Conservation (phyloP, 345 rosid species). For the Pseudoturritis turrita region DNA sequence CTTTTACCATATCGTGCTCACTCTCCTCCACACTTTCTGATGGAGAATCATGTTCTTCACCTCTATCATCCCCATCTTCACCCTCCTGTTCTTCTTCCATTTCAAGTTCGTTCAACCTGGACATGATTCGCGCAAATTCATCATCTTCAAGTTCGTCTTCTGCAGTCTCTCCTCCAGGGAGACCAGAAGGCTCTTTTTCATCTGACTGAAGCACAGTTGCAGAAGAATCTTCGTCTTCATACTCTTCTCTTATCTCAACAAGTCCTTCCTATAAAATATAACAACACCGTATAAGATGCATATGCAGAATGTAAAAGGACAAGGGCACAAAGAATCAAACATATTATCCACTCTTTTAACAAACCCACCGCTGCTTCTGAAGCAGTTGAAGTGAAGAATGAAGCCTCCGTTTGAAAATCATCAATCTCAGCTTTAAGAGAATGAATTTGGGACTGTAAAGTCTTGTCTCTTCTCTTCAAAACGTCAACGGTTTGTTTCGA, state of each 20-base stretch:
- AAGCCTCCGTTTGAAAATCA: slow-evolving; percentile 76
- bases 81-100: slow-evolving; percentile 78
- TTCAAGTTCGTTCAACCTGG: slow-evolving; percentile 91
- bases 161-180: slow-evolving; percentile 22
- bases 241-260: slow-evolving; percentile 88
- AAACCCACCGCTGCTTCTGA: slow-evolving; percentile 70
- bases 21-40: slow-evolving; percentile 17
- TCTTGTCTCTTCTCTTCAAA: slow-evolving; percentile 71
- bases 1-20: slow-evolving; percentile 23
- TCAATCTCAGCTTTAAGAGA: slow-evolving; percentile 61
- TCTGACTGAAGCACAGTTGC: slow-evolving; percentile 2
- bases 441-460: slow-evolving; percentile 54
- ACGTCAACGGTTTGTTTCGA: slow-evolving; percentile 74
- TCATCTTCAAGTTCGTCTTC: slow-evolving; percentile 48
- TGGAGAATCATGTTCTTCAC: slow-evolving; percentile 18
- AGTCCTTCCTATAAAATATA: slow-evolving; percentile 60
- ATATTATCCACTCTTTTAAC: background rate
- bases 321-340: background rate
- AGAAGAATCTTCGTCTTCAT: slow-evolving; percentile 36
- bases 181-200: slow-evolving; percentile 6
- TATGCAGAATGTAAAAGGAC: background rate
- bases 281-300: background rate
- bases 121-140: slow-evolving; percentile 64
- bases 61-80: slow-evolving; percentile 31
- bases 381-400: slow-evolving; percentile 69